Conservation (phyloP, 2,329 filamentous ascomycete species). For the Aspergillus carbonarius region DNA sequence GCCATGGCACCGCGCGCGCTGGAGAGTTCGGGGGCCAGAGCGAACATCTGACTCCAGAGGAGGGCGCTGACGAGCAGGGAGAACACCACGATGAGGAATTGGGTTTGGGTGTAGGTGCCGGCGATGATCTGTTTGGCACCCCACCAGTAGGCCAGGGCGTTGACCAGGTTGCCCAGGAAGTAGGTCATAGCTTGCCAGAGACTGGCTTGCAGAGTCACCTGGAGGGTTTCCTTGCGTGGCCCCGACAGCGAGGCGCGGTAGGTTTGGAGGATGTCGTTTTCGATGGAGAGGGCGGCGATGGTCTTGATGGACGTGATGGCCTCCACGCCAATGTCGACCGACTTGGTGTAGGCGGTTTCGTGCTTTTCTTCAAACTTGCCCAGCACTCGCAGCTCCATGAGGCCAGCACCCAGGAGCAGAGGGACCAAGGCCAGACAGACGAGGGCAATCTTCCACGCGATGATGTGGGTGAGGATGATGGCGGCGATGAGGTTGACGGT, state of each 20-base stretch:
- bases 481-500: slow-evolving; percentile 66
- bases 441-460: slow-evolving; percentile 74
- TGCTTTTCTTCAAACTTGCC: slow-evolving; percentile 58
- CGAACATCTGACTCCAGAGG: slow-evolving; percentile 72
- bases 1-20: slow-evolving; percentile 62
- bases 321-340: slow-evolving; percentile 53
- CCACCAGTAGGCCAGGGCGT: slow-evolving; percentile 79
- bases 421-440: slow-evolving; percentile 70
- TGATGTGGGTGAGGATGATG: slow-evolving; percentile 66
- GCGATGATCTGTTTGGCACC: slow-evolving; percentile 68
- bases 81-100: slow-evolving; percentile 72
- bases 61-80: slow-evolving; percentile 71
- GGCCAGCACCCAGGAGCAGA: slow-evolving; percentile 65
- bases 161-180: slow-evolving; percentile 62
- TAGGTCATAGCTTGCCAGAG: slow-evolving; percentile 48
- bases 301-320: slow-evolving; percentile 54
- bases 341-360: slow-evolving; percentile 51
- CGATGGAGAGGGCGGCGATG: slow-evolving; percentile 52
- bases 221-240: slow-evolving; percentile 51
- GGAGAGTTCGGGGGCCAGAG: slow-evolving; percentile 71
- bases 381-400: slow-evolving; percentile 65
- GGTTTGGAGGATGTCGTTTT: slow-evolving; percentile 48
- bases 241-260: slow-evolving; percentile 48
- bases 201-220: slow-evolving; percentile 49
- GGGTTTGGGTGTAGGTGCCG: slow-evolving; percentile 64